These are phyloP conservation scores for Alternaria dauci DNA, from an alignment of 2,329 filamentous ascomycete genomes.

Conservation along the genomic window DNA sequence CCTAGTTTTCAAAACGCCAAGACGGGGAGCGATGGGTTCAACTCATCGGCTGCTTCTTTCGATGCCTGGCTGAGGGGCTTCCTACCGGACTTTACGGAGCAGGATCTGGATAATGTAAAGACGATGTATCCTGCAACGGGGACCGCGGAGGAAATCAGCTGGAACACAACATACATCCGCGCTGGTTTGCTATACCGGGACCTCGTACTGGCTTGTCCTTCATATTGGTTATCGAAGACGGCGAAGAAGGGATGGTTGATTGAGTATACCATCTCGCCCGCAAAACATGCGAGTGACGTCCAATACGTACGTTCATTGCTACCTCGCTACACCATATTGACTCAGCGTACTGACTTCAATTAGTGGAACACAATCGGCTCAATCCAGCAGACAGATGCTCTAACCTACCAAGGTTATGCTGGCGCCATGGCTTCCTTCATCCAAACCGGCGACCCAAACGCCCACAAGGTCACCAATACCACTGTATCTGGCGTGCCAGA, in stretches of 20 bases:
- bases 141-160: conserved; percentile 58
- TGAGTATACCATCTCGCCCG: conserved; percentile 68
- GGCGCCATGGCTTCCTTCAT: conserved; percentile 70
- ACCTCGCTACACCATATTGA: background rate
- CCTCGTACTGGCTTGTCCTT: conserved; percentile 66
- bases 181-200: conserved; percentile 68
- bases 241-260: conserved; percentile 62
- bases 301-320: conserved; percentile 58
- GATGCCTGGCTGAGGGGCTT: conserved; percentile 63
- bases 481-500: conserved; percentile 57
- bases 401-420: conserved; percentile 65
- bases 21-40: conserved; percentile 56
- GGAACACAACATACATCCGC: conserved; percentile 61
- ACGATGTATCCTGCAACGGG: conserved; percentile 60
- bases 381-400: conserved; percentile 61
- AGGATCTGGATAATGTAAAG: conserved; percentile 54
- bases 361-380: conserved; percentile 65
- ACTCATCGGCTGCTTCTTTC: conserved; percentile 61
- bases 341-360: conserved; percentile 7
- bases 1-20: conserved; percentile 53
- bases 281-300: conserved; percentile 65
- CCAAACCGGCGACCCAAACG: conserved; percentile 66
- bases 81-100: conserved; percentile 57
- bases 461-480: conserved; percentile 61
- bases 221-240: conserved; percentile 63